These are phyloP conservation scores for Neopestalotiopsis sp. DNA, from an alignment of 2,329 filamentous ascomycete genomes.

Conservation along the genomic window DNA sequence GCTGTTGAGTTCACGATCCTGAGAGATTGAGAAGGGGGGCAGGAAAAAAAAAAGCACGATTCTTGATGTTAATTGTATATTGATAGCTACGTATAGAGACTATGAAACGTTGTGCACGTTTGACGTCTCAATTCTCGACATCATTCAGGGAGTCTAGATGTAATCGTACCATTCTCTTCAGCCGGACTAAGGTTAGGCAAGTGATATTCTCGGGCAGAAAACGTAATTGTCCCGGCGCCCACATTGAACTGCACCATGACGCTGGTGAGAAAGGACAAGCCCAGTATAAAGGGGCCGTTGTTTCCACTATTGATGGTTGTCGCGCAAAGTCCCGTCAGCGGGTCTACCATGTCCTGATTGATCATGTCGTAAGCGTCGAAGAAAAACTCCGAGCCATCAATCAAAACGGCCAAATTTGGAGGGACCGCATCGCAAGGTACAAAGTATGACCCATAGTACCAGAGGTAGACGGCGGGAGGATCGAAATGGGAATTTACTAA, in stretches of 20 bases:
- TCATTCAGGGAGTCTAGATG: no score
- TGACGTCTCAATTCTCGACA: no score
- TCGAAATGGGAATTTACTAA: slow-evolving; percentile 53
- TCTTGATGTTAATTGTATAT: no score
- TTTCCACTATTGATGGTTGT: slow-evolving; percentile 43
- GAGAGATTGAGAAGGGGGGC: background rate
- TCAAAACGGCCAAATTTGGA: slow-evolving; percentile 51
- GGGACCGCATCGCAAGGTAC: slow-evolving; percentile 53
- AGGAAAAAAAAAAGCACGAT: no score
- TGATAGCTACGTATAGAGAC: no score
- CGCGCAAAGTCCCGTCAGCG: slow-evolving; percentile 53
- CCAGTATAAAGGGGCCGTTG: slow-evolving; percentile 44
- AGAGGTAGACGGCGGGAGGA: slow-evolving; percentile 43
- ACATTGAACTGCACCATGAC: slow-evolving; percentile 55
- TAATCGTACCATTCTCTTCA: no score
- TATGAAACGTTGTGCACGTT: no score
- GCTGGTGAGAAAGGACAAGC: slow-evolving; percentile 57
- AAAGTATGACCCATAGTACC: slow-evolving; percentile 54
- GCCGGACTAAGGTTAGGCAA: background rate
- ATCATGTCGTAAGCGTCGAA: slow-evolving; percentile 56
- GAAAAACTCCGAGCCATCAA: slow-evolving; percentile 49
- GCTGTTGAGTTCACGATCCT: background rate
- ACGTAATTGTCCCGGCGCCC: slow-evolving; percentile 46
- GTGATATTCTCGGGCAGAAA: slow-evolving; percentile 7
- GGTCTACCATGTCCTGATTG: slow-evolving; percentile 48